Conservation (phyloP, 495 filamentous ascomycete species). For the Penicillium angulare region DNA sequence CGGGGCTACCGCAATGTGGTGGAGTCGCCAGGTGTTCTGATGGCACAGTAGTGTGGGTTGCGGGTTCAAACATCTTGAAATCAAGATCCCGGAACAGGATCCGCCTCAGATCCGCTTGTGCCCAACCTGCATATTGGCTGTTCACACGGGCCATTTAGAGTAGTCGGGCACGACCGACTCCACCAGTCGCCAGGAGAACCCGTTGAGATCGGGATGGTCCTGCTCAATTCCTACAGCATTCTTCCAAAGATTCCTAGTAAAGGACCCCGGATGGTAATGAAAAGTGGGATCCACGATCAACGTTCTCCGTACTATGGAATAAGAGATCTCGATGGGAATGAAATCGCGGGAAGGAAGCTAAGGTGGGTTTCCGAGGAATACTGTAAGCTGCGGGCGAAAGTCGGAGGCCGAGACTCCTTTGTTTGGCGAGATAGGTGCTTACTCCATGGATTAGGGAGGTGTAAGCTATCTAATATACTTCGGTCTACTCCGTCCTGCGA, state of each 20-base stretch:
- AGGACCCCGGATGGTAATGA: neutral
- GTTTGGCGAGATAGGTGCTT: no score
- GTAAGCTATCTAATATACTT: no score
- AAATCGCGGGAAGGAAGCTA: neutral
- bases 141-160: neutral
- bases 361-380: constrained; percentile 3
- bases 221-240: no score
- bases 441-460: no score
- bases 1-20: neutral
- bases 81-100: constrained; percentile 1
- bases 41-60: neutral
- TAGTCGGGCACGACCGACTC: neutral
- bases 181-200: neutral
- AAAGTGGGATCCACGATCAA: constrained; percentile 14
- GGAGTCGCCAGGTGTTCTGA: neutral
- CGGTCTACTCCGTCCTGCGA: no score
- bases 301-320: no score
- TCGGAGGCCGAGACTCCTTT: neutral
- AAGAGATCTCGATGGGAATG: constrained; percentile 3
- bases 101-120: neutral
- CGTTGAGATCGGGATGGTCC: neutral
- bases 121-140: neutral
- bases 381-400: neutral
- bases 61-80: neutral
- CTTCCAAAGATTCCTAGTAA: neutral